Conservation (phyloP, 1,284 basidiomycete genomes). For the Takashimella koratensis region DNA sequence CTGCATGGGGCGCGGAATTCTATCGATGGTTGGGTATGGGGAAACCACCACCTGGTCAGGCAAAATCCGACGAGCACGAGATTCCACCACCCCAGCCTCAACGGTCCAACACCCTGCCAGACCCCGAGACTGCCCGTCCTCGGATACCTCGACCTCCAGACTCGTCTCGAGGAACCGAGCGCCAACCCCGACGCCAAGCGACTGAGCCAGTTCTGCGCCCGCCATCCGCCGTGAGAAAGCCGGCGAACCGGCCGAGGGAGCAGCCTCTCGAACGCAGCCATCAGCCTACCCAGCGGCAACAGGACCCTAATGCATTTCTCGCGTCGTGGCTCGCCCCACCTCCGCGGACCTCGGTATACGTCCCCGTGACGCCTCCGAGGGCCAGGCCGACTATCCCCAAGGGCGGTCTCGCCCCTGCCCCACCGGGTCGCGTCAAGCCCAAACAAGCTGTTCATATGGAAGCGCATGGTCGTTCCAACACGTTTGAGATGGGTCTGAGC, state of each 20-base stretch:
- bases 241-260: background rate
- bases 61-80: background rate
- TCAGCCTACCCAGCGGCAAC: background rate
- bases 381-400: conserved; percentile 26
- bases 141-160: too few relatives aligned
- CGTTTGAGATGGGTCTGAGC: too few relatives aligned
- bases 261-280: background rate
- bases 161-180: background rate
- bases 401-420: conserved; percentile 21
- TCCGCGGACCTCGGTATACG: conserved; percentile 13
- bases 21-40: background rate
- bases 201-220: background rate
- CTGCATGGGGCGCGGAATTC: background rate
- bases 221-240: background rate
- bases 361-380: conserved; percentile 21
- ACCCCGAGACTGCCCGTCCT: background rate
- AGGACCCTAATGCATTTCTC: conserved; percentile 6
- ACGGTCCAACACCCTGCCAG: background rate
- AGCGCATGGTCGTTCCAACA: too few relatives aligned
- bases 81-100: background rate
- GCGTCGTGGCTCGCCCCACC: conserved; percentile 17
- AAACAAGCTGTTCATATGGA: too few relatives aligned
- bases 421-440: conserved; percentile 11
- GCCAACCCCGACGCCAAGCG: background rate
- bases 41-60: background rate